phyloP scores from a whole-genome alignment of 2,329 filamentous ascomycete species.

The Venturia effusa region DNA sequence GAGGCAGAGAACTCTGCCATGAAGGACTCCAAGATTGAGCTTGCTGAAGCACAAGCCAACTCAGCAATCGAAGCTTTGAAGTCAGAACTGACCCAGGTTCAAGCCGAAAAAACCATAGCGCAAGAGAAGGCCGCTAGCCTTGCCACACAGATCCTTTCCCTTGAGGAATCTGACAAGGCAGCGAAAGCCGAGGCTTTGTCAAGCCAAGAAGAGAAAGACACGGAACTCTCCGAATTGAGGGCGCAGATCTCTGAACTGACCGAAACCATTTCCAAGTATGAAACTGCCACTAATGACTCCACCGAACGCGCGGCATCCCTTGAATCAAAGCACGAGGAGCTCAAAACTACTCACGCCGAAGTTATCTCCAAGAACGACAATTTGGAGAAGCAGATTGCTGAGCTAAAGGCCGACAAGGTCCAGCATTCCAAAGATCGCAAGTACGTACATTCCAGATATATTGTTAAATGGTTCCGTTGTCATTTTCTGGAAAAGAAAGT shows the following conservation, averaged over 20 bases:
- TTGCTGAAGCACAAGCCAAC: not conserved
- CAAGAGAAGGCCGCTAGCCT: not conserved
- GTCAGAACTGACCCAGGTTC: not conserved
- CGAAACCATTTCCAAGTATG: not conserved
- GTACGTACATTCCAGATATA: not conserved
- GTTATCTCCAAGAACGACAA: not conserved
- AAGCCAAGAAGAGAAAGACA: not conserved
- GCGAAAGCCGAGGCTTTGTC: not conserved
- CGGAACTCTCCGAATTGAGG: not conserved
- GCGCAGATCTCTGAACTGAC: not conserved
- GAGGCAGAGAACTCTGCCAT: not conserved
- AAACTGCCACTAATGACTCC: not conserved
- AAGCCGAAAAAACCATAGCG: not conserved
- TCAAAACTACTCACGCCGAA: not conserved
- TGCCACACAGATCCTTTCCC: not conserved
- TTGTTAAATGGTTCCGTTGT: not conserved
- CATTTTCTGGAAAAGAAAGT: not conserved
- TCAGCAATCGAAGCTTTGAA: not conserved
- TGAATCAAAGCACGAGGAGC: not conserved
- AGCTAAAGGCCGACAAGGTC: not conserved
- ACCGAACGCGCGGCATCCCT: not conserved
- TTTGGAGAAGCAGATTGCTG: not conserved
- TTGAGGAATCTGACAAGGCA: not conserved
- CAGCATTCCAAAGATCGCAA: not conserved
- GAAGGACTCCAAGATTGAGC: not conserved